A percentile compares a stretch with the other conserved stretches of the same genome.
These are phyloP conservation scores for Plasmodium blacklocki DNA, from an alignment of 169 alveolate genomes.

Conservation along the genomic window DNA sequence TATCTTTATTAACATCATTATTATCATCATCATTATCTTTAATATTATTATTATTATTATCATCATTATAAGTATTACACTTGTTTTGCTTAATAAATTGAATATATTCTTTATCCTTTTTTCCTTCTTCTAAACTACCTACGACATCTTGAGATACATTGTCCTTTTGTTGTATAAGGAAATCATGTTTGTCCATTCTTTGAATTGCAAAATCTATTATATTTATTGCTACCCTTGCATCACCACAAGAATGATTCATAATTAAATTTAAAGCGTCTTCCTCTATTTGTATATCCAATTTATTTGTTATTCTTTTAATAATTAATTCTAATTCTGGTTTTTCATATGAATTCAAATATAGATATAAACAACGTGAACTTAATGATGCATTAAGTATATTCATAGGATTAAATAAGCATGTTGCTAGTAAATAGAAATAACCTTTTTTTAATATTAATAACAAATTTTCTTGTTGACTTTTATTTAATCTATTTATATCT, in stretches of 20 bases:
- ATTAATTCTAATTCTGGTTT: conserved; percentile 59
- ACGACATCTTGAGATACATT: background rate
- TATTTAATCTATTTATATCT: conserved; percentile 72
- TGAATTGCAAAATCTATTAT: conserved; percentile 53
- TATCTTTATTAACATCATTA: conserved; percentile 11
- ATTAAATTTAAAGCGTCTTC: conserved; percentile 50
- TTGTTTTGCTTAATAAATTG: background rate
- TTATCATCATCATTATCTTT: background rate
- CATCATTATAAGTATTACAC: background rate
- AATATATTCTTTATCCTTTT: background rate
- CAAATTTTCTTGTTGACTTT: conserved; percentile 68
- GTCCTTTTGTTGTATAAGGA: conserved; percentile 1
- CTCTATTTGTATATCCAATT: conserved; percentile 42
- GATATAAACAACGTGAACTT: conserved; percentile 48
- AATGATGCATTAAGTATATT: conserved; percentile 62
- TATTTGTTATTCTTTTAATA: conserved; percentile 43
- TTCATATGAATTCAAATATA: conserved; percentile 51
- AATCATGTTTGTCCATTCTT: conserved; percentile 15
- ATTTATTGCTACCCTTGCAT: conserved; percentile 68
- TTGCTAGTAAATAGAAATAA: conserved; percentile 43
- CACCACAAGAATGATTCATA: conserved; percentile 69
- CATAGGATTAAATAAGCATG: conserved; percentile 61
- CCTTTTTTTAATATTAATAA: conserved; percentile 55
- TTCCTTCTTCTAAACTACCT: background rate
- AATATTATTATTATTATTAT: background rate